Percentiles rank a stretch among this genome's conserved stretches.
phyloP scores from a whole-genome alignment of 176 grass and related monocot genomes.

The Dendrocalamus sinicus region DNA sequence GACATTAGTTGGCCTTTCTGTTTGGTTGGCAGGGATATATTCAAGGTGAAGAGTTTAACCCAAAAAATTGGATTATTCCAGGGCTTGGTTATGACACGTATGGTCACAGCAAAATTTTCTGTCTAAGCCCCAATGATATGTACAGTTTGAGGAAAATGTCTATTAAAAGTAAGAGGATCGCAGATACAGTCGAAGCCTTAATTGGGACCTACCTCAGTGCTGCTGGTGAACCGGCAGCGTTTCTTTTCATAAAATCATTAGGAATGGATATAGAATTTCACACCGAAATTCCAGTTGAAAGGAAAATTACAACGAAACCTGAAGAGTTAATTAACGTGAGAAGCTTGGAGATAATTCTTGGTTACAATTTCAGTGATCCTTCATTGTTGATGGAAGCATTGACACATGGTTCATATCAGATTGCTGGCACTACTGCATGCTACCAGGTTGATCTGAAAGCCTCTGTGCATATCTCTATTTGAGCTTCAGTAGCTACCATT shows the following conservation, averaged over 20 bases:
- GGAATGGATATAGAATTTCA: constrained; percentile 67
- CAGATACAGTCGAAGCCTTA: constrained; percentile 75
- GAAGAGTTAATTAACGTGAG: constrained; percentile 60
- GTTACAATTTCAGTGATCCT: constrained; percentile 60
- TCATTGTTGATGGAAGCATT: constrained; percentile 75
- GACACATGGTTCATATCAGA: constrained; percentile 74
- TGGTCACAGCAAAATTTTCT: constrained; percentile 34
- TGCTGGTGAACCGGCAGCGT: constrained; percentile 65
- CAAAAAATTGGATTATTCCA: constrained; percentile 67
- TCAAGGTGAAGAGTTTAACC: constrained; percentile 52
- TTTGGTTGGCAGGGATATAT: constrained; percentile 70
- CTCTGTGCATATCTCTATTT: constrained; percentile 5
- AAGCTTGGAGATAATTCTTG: constrained; percentile 52
- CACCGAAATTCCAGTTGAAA: constrained; percentile 42
- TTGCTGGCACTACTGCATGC: constrained; percentile 59
- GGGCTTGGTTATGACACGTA: constrained; percentile 38
- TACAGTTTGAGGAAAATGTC: constrained; percentile 49
- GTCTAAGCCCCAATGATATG: constrained; percentile 33
- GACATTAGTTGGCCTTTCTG: constrained; percentile 21
- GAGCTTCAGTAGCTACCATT: constrained; percentile 1
- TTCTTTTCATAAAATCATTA: constrained; percentile 60
- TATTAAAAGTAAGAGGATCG: constrained; percentile 71
- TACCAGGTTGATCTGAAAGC: constrained; percentile 61
- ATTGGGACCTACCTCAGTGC: constrained; percentile 62
- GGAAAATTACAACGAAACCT: constrained; percentile 11